Percentiles rank a stretch among this genome's conserved stretches.
Evolutionary conservation across 2,329 filamentous ascomycete genomes (phyloP).

Genomic region (Sclerotinia spermophila): DNA sequence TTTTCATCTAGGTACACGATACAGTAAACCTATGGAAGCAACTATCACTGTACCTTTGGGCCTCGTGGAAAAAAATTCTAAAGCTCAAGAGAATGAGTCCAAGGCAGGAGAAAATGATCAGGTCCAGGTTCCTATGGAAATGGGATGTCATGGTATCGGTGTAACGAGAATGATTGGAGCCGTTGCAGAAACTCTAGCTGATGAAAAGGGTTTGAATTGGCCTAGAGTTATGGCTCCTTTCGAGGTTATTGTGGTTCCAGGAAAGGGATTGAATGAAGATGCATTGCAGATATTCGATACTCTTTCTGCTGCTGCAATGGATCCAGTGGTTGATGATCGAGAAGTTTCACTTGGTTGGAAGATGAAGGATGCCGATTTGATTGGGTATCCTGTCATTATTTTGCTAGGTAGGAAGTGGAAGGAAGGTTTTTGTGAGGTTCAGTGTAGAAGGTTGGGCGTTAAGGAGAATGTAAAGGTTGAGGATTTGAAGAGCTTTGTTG

Average conservation of each 20-base stretch:
- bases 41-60: conserved; percentile 48
- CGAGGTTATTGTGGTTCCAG: conserved; percentile 64
- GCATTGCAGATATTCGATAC: conserved; percentile 61
- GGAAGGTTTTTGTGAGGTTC: conserved; percentile 34
- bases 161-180: conserved; percentile 87
- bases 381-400: conserved; percentile 82
- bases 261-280: conserved; percentile 45
- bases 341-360: conserved; percentile 73
- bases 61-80: conserved; percentile 25
- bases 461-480: conserved; percentile 27
- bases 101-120: neutral
- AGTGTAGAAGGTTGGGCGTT: conserved; percentile 34
- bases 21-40: conserved; percentile 71
- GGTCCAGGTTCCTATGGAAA: conserved; percentile 62
- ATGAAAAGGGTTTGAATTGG: conserved; percentile 78
- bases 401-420: conserved; percentile 72
- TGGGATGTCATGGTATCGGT: conserved; percentile 97
- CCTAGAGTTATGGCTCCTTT: conserved; percentile 83
- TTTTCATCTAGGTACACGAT: conserved; percentile 87
- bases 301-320: conserved; percentile 46
- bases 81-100: neutral
- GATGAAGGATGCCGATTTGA: conserved; percentile 80
- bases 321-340: conserved; percentile 73
- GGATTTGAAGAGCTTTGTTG: conserved; percentile 23
- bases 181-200: conserved; percentile 71